phyloP scores from a whole-genome alignment of 371 early-diverging fungal genomes.

The Basidiobolus meristosporus region DNA sequence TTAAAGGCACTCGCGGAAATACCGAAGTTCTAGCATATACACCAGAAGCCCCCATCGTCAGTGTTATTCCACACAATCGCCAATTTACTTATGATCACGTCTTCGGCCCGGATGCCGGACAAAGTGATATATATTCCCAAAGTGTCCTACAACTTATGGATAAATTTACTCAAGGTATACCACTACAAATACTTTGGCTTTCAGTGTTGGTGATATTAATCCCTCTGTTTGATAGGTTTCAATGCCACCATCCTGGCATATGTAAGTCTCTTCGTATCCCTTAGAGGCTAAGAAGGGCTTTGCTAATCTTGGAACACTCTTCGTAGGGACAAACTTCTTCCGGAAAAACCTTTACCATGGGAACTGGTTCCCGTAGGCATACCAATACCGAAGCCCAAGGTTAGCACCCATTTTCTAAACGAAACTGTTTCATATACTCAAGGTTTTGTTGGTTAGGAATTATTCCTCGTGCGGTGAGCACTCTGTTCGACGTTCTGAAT shows the following conservation, averaged over 20 bases:
- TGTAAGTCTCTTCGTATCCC: slow-evolving; percentile 1
- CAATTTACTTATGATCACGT: slow-evolving; percentile 62
- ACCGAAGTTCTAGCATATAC: slow-evolving; percentile 20
- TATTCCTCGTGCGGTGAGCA: slow-evolving; percentile 72
- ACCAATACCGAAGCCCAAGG: slow-evolving; percentile 3
- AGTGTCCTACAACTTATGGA: slow-evolving; percentile 52
- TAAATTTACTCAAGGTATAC: slow-evolving; percentile 69
- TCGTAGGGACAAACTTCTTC: slow-evolving; percentile 88
- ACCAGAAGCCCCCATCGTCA: slow-evolving; percentile 33
- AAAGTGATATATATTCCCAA: slow-evolving; percentile 51
- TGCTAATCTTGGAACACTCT: neutral
- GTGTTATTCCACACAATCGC: slow-evolving; percentile 35
- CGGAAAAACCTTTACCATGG: slow-evolving; percentile 99
- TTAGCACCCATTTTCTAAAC: neutral
- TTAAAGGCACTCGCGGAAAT: slow-evolving; percentile 1
- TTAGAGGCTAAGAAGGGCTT: too few relatives aligned
- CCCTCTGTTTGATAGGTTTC: slow-evolving; percentile 4
- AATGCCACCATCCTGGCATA: slow-evolving; percentile 31
- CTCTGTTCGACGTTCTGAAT: slow-evolving; percentile 39
- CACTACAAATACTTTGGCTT: neutral
- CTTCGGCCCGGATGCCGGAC: slow-evolving; percentile 41
- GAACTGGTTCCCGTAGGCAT: slow-evolving; percentile 29
- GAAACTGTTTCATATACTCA: slow-evolving; percentile 1
- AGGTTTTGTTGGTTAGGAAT: slow-evolving; percentile 34
- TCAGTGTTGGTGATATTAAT: neutral